These are phyloP conservation scores for Jacaranda copaia DNA, from an alignment of 257 asterid species.

Conservation along the genomic window DNA sequence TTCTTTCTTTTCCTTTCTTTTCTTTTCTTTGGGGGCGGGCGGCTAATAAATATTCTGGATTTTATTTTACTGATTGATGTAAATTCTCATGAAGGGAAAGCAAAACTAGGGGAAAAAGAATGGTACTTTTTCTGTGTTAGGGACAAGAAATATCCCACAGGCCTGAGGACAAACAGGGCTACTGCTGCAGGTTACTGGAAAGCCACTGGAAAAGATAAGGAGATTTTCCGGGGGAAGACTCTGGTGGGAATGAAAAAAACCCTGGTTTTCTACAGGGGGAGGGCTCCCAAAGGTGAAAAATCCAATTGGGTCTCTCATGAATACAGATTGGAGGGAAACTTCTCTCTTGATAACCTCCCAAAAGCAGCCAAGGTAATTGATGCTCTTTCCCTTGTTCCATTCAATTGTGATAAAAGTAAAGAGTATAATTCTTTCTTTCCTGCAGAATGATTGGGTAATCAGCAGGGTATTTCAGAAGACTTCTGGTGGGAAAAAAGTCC, in stretches of 20 bases:
- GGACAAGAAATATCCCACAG: constrained; percentile 87
- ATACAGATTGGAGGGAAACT: constrained; percentile 69
- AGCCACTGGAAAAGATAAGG: constrained; percentile 90
- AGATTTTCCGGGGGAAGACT: constrained; percentile 61
- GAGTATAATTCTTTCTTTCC: background rate
- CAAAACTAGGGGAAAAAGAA: constrained; percentile 80
- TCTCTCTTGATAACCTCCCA: constrained; percentile 42
- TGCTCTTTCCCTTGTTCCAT: constrained; percentile 15
- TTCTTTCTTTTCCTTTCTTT: background rate
- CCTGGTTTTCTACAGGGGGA: constrained; percentile 77
- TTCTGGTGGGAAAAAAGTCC: constrained; percentile 77
- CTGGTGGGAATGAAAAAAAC: constrained; percentile 92
- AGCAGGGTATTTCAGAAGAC: constrained; percentile 89
- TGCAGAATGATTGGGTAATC: constrained; percentile 94
- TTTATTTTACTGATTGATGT: background rate
- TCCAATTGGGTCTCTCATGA: constrained; percentile 93
- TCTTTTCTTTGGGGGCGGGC: too few relatives aligned
- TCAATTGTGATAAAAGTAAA: too few relatives aligned
- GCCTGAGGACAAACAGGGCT: constrained; percentile 83
- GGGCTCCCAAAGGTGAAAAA: constrained; percentile 87
- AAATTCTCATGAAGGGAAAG: constrained; percentile 55
- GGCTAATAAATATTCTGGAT: background rate
- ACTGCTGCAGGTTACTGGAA: constrained; percentile 90
- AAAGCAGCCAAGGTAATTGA: constrained; percentile 54
- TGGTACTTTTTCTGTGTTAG: constrained; percentile 87